phyloP scores from a whole-genome alignment of 2,329 filamentous ascomycete genomes.

The Magnaporthiopsis poae region DNA sequence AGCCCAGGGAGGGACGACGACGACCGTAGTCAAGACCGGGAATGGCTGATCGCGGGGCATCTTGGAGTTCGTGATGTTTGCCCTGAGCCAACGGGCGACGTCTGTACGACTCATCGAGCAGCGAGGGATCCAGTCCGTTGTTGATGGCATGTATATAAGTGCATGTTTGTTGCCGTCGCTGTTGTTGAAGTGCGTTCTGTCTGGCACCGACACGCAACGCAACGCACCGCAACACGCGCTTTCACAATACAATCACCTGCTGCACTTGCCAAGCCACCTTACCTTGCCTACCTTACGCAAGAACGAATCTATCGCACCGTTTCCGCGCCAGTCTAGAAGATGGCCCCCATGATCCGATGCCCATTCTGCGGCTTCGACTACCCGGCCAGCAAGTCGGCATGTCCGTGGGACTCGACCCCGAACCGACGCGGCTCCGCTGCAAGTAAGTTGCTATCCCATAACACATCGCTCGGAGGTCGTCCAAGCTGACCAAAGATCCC shows the following conservation, averaged over 20 bases:
- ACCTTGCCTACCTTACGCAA: not conserved
- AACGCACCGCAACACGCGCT: too few species aligned
- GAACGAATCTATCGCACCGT: not conserved
- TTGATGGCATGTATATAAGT: not conserved
- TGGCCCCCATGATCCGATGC: not conserved
- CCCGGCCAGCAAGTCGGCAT: not conserved
- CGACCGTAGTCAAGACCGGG: not conserved
- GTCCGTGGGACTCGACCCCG: not conserved
- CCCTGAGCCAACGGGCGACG: not conserved
- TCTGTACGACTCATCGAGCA: too few species aligned
- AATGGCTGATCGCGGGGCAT: not conserved
- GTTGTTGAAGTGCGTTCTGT: not conserved
- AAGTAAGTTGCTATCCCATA: not conserved
- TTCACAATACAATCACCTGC: too few species aligned
- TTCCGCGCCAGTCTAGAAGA: too few species aligned
- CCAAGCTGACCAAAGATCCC: not conserved
- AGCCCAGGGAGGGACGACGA: not conserved
- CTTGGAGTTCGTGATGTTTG: not conserved
- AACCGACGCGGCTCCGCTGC: too few species aligned
- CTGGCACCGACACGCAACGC: not conserved
- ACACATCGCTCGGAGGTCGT: not conserved
- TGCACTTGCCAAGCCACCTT: too few species aligned
- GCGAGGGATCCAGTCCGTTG: not conserved
- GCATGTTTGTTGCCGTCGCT: too few species aligned
- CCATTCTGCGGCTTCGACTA: not conserved